A percentile compares a stretch with the other conserved stretches of the same genome.
Conservation (phyloP, 2,329 filamentous ascomycete genomes). For the Canariomyces notabilis region DNA sequence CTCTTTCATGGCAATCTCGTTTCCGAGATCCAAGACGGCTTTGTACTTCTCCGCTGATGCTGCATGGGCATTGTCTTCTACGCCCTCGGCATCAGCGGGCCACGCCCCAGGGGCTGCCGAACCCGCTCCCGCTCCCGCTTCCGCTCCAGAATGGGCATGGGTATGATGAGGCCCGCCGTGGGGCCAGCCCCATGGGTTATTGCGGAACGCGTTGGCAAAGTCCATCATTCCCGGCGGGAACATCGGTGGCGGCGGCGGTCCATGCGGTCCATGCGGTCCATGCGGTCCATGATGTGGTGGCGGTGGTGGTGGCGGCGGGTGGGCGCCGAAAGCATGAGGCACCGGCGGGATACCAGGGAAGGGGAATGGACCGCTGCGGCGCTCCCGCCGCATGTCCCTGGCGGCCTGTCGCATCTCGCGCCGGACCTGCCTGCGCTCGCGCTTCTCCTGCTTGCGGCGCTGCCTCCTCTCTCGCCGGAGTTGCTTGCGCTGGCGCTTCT, state of each 20-base stretch:
- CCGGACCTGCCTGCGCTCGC: constrained; percentile 21
- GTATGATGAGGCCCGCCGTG: neutral
- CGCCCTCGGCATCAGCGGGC: constrained; percentile 30
- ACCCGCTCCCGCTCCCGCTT: neutral
- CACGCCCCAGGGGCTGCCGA: constrained; percentile 30
- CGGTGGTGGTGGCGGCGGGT: neutral
- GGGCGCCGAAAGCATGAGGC: neutral
- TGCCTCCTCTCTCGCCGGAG: constrained; percentile 32
- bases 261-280: neutral
- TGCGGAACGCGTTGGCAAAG: neutral
- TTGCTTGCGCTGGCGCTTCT: constrained; percentile 31
- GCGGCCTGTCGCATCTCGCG: constrained; percentile 21
- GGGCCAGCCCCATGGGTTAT: neutral
- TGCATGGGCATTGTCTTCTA: constrained; percentile 14
- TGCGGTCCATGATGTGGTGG: constrained; percentile 1
- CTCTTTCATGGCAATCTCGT: constrained; percentile 30
- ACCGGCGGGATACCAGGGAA: neutral
- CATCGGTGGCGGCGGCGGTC: neutral
- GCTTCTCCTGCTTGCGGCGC: constrained; percentile 30
- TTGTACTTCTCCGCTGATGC: constrained; percentile 35
- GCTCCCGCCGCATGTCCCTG: constrained; percentile 9
- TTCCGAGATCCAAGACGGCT: constrained; percentile 32
- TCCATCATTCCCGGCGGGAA: neutral
- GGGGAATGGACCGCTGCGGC: neutral
- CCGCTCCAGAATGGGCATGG: neutral